These are phyloP conservation scores for Entomophthora muscae DNA, from an alignment of 371 early-diverging fungal species.

Conservation along the genomic window DNA sequence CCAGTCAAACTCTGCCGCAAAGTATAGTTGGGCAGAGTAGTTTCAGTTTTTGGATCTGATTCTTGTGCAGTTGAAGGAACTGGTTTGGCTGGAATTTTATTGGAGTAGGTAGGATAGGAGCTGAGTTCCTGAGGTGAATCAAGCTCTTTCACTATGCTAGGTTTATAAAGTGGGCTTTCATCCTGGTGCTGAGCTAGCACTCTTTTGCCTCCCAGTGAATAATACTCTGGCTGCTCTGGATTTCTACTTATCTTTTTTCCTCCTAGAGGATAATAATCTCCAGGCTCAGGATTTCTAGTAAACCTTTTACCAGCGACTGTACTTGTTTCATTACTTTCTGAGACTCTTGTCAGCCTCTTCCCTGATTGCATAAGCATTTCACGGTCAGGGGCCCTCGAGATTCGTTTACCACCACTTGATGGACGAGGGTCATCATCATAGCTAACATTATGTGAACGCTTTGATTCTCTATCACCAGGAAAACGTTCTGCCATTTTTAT, in stretches of 20 bases:
- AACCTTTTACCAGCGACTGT: neutral
- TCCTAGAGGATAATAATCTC: neutral
- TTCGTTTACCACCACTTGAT: neutral
- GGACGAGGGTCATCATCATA: neutral
- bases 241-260: neutral
- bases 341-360: neutral
- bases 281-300: neutral
- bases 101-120: neutral
- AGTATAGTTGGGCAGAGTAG: slow-evolving; percentile 52
- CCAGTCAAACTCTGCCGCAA: slow-evolving; percentile 78
- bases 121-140: neutral
- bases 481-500: neutral
- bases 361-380: neutral
- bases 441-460: neutral
- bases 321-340: neutral
- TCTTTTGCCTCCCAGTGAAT: neutral
- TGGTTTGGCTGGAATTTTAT: neutral
- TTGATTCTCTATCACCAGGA: neutral
- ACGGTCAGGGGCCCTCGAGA: neutral
- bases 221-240: neutral
- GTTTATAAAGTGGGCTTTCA: neutral
- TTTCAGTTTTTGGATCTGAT: neutral
- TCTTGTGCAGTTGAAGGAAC: neutral
- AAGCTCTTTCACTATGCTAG: neutral
- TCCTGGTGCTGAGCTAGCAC: neutral